A percentile compares a stretch with the other conserved stretches of the same genome.
Conservation (phyloP, 108 stramenopile species). For the Poteriospumella lacustris region DNA sequence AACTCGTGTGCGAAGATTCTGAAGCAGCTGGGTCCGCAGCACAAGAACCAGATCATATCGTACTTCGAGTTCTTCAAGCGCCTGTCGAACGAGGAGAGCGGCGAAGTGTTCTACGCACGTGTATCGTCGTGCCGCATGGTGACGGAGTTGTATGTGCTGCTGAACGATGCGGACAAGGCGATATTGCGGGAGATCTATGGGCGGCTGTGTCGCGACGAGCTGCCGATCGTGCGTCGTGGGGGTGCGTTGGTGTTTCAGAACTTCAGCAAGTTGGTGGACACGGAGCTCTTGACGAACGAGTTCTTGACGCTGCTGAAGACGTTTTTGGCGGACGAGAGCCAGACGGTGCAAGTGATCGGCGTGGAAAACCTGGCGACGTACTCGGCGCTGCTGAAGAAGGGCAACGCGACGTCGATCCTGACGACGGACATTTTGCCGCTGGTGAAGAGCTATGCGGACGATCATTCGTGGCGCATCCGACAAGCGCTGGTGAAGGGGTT, state of each 20-base stretch:
- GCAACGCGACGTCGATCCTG: neutral
- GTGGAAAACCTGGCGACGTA: neutral
- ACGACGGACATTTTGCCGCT: neutral
- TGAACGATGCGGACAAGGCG: slow-evolving; percentile 5
- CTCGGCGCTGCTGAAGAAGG: neutral
- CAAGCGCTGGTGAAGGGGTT: neutral
- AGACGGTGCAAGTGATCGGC: neutral
- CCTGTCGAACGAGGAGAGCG: slow-evolving; percentile 10
- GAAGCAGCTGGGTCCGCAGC: slow-evolving; percentile 11
- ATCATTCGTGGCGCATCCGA: slow-evolving; percentile 21
- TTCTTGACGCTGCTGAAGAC: neutral
- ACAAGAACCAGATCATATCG: slow-evolving; percentile 2
- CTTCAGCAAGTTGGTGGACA: neutral
- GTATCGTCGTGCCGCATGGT: slow-evolving; percentile 10
- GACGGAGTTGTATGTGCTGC: neutral
- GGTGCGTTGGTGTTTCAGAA: neutral
- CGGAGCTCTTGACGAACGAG: neutral
- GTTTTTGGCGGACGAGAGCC: neutral
- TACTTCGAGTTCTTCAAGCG: slow-evolving; percentile 20
- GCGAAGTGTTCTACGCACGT: slow-evolving; percentile 22
- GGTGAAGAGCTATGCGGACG: neutral
- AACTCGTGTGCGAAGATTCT: neutral
- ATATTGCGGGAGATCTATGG: slow-evolving; percentile 12
- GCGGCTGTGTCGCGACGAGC: neutral
- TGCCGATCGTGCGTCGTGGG: slow-evolving; percentile 17